These are phyloP conservation scores for Spathaspora girioi DNA, from an alignment of 805 yeast species.

Conservation along the genomic window DNA sequence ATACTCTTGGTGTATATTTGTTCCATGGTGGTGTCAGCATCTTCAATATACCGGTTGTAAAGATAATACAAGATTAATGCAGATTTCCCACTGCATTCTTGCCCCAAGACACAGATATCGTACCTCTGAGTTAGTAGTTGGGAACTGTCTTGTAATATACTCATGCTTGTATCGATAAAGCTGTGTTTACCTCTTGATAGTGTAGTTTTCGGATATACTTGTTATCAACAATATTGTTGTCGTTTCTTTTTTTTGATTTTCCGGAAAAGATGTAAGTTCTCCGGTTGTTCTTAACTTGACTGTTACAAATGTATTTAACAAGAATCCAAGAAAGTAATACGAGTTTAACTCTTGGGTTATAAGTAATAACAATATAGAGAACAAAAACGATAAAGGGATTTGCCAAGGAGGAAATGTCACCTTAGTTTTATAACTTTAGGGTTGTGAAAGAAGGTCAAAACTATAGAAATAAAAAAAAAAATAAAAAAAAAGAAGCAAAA, in stretches of 20 bases:
- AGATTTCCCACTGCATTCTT: conserved; percentile 21
- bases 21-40: conserved; percentile 17
- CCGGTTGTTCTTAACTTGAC: background rate
- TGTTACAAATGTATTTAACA: no score
- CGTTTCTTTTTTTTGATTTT: background rate
- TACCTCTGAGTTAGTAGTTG: conserved; percentile 12
- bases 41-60: conserved; percentile 16
- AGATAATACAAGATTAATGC: conserved; percentile 22
- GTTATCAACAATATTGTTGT: background rate
- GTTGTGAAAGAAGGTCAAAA: background rate
- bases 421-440: background rate
- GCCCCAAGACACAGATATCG: conserved; percentile 30
- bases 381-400: background rate
- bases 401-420: background rate
- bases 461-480: background rate
- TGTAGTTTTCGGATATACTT: background rate
- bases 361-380: background rate
- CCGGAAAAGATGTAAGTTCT: background rate
- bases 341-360: background rate
- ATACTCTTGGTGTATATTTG: conserved; percentile 21
- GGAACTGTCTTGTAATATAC: conserved; percentile 9
- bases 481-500: background rate
- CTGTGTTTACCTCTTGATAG: background rate
- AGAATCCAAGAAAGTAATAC: background rate
- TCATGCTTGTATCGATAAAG: background rate